Percentiles rank a stretch among this genome's conserved stretches.
phyloP scores from a whole-genome alignment of 495 filamentous ascomycete species.

The Penicillium taxi region DNA sequence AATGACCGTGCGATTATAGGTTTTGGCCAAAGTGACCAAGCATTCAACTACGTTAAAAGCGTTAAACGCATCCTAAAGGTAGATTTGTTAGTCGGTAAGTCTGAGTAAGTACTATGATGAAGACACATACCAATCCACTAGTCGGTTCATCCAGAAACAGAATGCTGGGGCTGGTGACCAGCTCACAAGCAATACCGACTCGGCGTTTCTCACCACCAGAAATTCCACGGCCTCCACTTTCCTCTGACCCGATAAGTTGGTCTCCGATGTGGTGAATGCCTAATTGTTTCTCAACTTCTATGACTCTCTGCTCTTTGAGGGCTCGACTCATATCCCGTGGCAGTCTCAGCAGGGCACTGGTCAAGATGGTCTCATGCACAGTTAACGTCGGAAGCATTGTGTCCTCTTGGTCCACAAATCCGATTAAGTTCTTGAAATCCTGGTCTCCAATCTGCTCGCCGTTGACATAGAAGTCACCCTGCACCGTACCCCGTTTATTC shows the following conservation, averaged over 20 bases:
- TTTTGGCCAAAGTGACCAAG: slow-evolving; percentile 88
- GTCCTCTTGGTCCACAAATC: slow-evolving; percentile 97
- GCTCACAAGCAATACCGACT: slow-evolving; percentile 93
- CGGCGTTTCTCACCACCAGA: slow-evolving; percentile 95
- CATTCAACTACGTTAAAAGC: slow-evolving; percentile 97
- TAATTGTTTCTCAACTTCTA: slow-evolving; percentile 90
- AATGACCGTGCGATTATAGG: slow-evolving; percentile 90
- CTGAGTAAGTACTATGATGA: too few species aligned
- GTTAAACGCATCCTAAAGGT: slow-evolving; percentile 69
- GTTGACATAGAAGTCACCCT: slow-evolving; percentile 87
- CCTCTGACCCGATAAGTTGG: slow-evolving; percentile 94
- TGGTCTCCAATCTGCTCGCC: slow-evolving; percentile 79
- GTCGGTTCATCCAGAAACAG: slow-evolving; percentile 96
- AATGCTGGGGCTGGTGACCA: slow-evolving; percentile 96
- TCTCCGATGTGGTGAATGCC: slow-evolving; percentile 89
- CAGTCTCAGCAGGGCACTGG: slow-evolving; percentile 81
- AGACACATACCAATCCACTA: slow-evolving; percentile 64
- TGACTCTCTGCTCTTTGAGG: slow-evolving; percentile 80
- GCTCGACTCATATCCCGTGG: slow-evolving; percentile 80
- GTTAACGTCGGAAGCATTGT: slow-evolving; percentile 96
- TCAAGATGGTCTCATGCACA: slow-evolving; percentile 95
- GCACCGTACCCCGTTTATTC: slow-evolving; percentile 80
- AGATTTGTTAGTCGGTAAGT: background rate
- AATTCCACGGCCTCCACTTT: slow-evolving; percentile 87
- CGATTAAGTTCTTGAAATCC: slow-evolving; percentile 84